Evolutionary conservation across 768 basidiomycete species (phyloP), one percentile per base, ranked within the genome.

Genomic region (Boletus tylopilopsis): DNA sequence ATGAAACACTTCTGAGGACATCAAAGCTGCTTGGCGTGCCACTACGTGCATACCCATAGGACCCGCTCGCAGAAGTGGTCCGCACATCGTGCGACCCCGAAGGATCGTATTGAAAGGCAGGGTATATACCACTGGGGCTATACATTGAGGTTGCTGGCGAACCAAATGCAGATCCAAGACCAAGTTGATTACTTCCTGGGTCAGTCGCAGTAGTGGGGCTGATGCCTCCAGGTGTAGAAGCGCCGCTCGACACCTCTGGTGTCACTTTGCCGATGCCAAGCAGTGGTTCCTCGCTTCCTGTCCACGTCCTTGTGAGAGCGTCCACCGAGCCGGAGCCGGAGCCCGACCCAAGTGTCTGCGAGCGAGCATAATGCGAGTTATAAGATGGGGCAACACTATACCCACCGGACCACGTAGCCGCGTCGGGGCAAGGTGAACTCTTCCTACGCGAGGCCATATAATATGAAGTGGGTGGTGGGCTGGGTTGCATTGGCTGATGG

Each of bases 101-200:
- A 1, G 58, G 29, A 27, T 65, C 58, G 4, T 49, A 32, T 16
- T 53, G 60, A 12, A 55, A 29, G 7, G 33, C 9, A 5, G 52
- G 43, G 6, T 53, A 32, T 12, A 39, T 22, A 15, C 51, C 53
- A 15, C 55, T 55, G 16, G 61, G 62, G 22, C 60, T 55, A 30
- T 53, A 42, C 42, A 53, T 36, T 15, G 67, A 67, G 18, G 44
- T 38, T 18, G 50, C 47, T 5, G 61, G 50, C 11, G 67, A 67
- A 19, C 67, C 58, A 32, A 69, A 67, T 12, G 65, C 67, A 34
- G 66, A 67, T 16, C 66, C 67, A 18, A 69, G 50, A 12, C 56
- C 48, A 2, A 41, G 30, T 19, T 18, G 48, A 39, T 49, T 56
- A n/a, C 54, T 44, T 39, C 51, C 59, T 0, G 23, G 38, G 16